phyloP scores from a whole-genome alignment of 2,329 filamentous ascomycete genomes.

The Xylariaceae sp. region DNA sequence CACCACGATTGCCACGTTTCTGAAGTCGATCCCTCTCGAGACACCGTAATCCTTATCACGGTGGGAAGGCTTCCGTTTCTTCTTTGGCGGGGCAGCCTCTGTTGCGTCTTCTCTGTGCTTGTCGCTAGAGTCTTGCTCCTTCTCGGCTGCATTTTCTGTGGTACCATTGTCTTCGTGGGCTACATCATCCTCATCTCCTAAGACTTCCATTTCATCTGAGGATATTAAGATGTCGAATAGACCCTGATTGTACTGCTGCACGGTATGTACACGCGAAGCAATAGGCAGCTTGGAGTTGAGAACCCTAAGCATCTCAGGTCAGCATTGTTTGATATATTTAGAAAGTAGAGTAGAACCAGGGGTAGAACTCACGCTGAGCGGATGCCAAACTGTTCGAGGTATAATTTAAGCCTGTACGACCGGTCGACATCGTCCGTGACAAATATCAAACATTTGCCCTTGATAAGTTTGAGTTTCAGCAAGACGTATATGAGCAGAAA shows the following conservation, averaged over 20 bases:
- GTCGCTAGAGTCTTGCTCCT: conserved; percentile 37
- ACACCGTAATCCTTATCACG: conserved; percentile 86
- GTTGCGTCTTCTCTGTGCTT: conserved; percentile 29
- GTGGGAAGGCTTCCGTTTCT: conserved; percentile 60
- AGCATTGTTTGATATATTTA: too few species aligned
- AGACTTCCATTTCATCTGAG: conserved; percentile 81
- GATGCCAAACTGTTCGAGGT: conserved; percentile 94
- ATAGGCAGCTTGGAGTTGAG: conserved; percentile 92
- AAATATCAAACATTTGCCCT: conserved; percentile 83
- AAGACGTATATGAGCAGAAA: conserved; percentile 90
- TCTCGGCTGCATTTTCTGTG: conserved; percentile 36
- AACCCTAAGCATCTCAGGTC: conserved; percentile 8
- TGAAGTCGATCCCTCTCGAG: conserved; percentile 94
- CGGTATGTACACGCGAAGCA: conserved; percentile 87
- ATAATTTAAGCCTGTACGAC: conserved; percentile 89
- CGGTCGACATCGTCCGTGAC: conserved; percentile 45
- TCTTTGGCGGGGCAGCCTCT: conserved; percentile 38
- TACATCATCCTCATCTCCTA: conserved; percentile 56
- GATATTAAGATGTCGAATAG: conserved; percentile 98
- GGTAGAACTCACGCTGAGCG: conserved; percentile 48
- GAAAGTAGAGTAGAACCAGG: neutral
- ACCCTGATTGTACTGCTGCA: conserved; percentile 94
- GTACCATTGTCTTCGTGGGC: conserved; percentile 31
- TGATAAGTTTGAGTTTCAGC: conserved; percentile 89
- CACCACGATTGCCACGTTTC: conserved; percentile 87